These are phyloP conservation scores for Trichoderma guizhouense DNA, from an alignment of 2,329 filamentous ascomycete genomes.

Conservation along the genomic window DNA sequence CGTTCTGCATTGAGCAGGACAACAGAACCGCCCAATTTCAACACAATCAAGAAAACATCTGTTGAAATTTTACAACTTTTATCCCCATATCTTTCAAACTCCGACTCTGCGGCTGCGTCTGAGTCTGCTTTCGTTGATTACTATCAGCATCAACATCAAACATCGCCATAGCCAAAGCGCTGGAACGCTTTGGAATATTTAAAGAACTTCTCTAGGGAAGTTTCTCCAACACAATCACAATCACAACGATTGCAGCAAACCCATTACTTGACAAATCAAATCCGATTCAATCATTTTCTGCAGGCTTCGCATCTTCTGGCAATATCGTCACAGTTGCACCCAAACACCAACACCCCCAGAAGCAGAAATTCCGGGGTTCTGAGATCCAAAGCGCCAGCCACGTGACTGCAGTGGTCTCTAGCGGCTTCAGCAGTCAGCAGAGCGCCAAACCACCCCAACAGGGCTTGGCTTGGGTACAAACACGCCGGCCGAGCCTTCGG, in stretches of 20 bases:
- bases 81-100: neutral
- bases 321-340: neutral
- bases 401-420: slow-evolving; percentile 10
- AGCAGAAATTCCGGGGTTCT: neutral
- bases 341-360: neutral
- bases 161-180: neutral
- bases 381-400: neutral
- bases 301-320: neutral
- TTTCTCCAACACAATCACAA: neutral
- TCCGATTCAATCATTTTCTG: neutral
- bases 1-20: neutral
- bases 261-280: neutral
- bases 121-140: neutral
- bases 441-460: slow-evolving; percentile 11
- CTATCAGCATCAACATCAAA: neutral
- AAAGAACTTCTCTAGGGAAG: neutral
- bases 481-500: slow-evolving; percentile 29
- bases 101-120: neutral
- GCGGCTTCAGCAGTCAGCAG: slow-evolving; percentile 17
- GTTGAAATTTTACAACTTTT: neutral
- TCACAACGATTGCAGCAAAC: neutral
- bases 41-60: neutral
- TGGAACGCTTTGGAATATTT: neutral
- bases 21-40: neutral
- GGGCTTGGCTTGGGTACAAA: slow-evolving; percentile 26